A percentile compares a stretch with the other conserved stretches of the same genome.
These are phyloP conservation scores for Septoria petroselini DNA, from an alignment of 2,329 filamentous ascomycete species.

Conservation along the genomic window DNA sequence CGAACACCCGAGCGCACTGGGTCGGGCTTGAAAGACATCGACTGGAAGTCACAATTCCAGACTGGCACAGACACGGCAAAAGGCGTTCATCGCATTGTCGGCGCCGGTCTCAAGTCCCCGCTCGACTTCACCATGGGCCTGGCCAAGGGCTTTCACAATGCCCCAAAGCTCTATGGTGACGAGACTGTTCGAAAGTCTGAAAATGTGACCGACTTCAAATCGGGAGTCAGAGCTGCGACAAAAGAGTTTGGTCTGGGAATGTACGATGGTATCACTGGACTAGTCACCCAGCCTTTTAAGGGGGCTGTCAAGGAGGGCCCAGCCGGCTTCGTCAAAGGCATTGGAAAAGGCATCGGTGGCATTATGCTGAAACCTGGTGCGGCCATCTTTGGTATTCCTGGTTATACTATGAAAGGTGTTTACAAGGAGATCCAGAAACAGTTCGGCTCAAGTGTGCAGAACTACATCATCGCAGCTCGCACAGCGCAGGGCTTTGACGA, in stretches of 20 bases:
- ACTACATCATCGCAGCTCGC: slow-evolving; percentile 75
- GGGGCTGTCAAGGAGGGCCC: slow-evolving; percentile 62
- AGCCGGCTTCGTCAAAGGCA: slow-evolving; percentile 68
- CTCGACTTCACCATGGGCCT: slow-evolving; percentile 82
- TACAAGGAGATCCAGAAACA: slow-evolving; percentile 68
- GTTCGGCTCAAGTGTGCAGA: slow-evolving; percentile 68
- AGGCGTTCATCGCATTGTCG: slow-evolving; percentile 39
- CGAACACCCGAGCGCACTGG: slow-evolving; percentile 18
- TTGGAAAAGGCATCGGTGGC: slow-evolving; percentile 76
- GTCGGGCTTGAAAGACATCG: slow-evolving; percentile 14
- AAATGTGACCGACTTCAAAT: slow-evolving; percentile 73
- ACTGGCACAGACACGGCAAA: slow-evolving; percentile 37
- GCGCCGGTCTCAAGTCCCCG: slow-evolving; percentile 62
- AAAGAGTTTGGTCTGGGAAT: slow-evolving; percentile 69
- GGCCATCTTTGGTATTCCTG: slow-evolving; percentile 56
- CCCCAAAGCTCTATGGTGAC: slow-evolving; percentile 80
- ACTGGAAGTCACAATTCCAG: slow-evolving; percentile 25
- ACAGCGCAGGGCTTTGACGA: slow-evolving; percentile 73
- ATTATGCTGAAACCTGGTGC: slow-evolving; percentile 71
- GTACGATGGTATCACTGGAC: slow-evolving; percentile 71
- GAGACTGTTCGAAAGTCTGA: slow-evolving; percentile 74
- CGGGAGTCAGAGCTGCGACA: slow-evolving; percentile 68
- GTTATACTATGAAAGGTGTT: slow-evolving; percentile 74
- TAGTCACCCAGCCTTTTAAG: slow-evolving; percentile 68
- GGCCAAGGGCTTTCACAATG: slow-evolving; percentile 83